These are phyloP conservation scores for Diaporthe humulicola DNA, from an alignment of 2,329 filamentous ascomycete species.

Conservation along the genomic window DNA sequence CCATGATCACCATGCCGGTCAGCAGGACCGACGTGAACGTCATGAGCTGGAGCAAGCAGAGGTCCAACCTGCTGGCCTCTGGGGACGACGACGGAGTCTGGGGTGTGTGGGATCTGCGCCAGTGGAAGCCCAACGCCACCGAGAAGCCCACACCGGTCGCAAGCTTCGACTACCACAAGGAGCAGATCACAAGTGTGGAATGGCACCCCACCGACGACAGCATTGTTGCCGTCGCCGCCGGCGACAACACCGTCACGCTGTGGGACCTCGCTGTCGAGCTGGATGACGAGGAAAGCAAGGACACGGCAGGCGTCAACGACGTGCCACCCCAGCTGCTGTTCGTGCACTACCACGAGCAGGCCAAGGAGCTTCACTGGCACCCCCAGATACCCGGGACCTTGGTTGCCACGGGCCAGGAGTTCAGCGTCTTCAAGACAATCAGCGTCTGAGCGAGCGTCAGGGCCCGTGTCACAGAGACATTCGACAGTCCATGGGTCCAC, in stretches of 20 bases:
- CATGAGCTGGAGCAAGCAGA: slow-evolving; percentile 93
- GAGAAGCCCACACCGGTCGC: slow-evolving; percentile 85
- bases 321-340: slow-evolving; percentile 96
- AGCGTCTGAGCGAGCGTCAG: slow-evolving; percentile 69
- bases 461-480: not conserved
- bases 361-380: slow-evolving; percentile 98
- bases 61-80: slow-evolving; percentile 88
- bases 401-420: slow-evolving; percentile 91
- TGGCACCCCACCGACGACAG: slow-evolving; percentile 99
- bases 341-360: slow-evolving; percentile 94
- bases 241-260: slow-evolving; percentile 92
- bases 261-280: slow-evolving; percentile 98
- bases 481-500: not conserved
- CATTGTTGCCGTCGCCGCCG: slow-evolving; percentile 91
- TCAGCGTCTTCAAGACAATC: slow-evolving; percentile 88
- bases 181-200: slow-evolving; percentile 95
- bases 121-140: slow-evolving; percentile 81
- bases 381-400: slow-evolving; percentile 92
- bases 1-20: slow-evolving; percentile 89
- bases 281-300: slow-evolving; percentile 95
- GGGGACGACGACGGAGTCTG: slow-evolving; percentile 94
- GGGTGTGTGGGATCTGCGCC: slow-evolving; percentile 95
- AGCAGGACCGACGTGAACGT: slow-evolving; percentile 93
- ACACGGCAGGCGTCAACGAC: slow-evolving; percentile 87
- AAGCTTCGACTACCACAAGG: slow-evolving; percentile 93